Evolutionary conservation across 306 rosid species (phyloP), one percentile per base, ranked within the genome.

Genomic region (Prinsepia uniflora): DNA sequence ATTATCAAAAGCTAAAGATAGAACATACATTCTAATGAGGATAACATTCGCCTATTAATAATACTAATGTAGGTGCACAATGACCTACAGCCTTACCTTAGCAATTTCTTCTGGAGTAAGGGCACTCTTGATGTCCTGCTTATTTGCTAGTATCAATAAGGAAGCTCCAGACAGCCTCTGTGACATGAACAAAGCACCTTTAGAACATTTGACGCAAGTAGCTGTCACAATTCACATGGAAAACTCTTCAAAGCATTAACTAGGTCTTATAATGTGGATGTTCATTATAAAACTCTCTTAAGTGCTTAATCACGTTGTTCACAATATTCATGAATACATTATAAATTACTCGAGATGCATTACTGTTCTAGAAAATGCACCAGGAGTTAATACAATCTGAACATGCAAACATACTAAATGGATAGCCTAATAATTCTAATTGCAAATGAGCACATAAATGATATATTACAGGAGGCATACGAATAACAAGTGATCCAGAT

Each of bases 81-180:
- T 2, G 36, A 74, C 46, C 69, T 45, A 65, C 19, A 22, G 63
- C 65, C 86, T 77, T 81, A 88, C 96, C 75, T 85, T 83, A 15
- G 92, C 89, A 80, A 92, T 88, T 68, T 92, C 96, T 45, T 82
- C 82, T 0, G 95, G 98, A 15, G 84, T 49, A 73, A 92, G 89
- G 65, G 90, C 88, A 34, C 98, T 96, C 81, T 87, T 86, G 18
- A 90, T 92, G 70, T 92, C 98, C 73, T 92, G 98, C 85, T 92
- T 92, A 79, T 92, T 92, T 67, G 98, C 96, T 11, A 92, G 86
- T 75, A 92, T 86, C 71, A 92, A 80, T 70, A 92, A 82, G n/a
- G 96, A 90, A 44, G 95, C 69, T 78, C 96, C 96, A 61, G 97
- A 89, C 24, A 92, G 83, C 80, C 97, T 92, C 96, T 89, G 89